Evolutionary conservation across 78 protist species (phyloP).

Genomic region (Dictyostelium purpureum): DNA sequence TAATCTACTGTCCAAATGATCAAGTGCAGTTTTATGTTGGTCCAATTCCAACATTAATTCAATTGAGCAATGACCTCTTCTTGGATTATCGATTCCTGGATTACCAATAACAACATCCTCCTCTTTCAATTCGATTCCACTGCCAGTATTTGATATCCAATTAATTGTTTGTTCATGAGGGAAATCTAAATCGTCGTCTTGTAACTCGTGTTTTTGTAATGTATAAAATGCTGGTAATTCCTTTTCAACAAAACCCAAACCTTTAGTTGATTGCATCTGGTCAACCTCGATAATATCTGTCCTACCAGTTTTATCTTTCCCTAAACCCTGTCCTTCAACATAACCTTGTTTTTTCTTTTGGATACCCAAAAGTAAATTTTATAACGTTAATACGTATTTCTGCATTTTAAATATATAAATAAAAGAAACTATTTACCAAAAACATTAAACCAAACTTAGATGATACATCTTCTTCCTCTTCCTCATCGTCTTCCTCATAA

Average conservation of each 20-base stretch:
- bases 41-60: not conserved
- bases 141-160: conserved; percentile 11
- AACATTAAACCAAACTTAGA: not conserved
- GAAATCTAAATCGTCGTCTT: conserved; percentile 21
- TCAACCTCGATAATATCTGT: not conserved
- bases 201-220: not conserved
- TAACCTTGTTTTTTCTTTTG: conserved; percentile 8
- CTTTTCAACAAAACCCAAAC: conserved; percentile 17
- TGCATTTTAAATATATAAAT: not conserved
- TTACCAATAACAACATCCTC: not conserved
- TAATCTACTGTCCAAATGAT: not conserved
- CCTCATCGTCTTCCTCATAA: not conserved
- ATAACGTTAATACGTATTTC: not conserved
- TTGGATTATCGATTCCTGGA: not conserved
- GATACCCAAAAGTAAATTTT: not conserved
- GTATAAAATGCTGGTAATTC: conserved; percentile 10
- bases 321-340: conserved; percentile 31
- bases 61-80: conserved; percentile 15
- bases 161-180: not conserved
- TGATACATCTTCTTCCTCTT: not conserved
- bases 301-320: conserved; percentile 17
- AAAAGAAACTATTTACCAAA: not conserved
- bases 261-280: not conserved
- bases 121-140: too few relatives aligned
- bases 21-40: conserved; percentile 43